Evolutionary conservation across 2,329 filamentous ascomycete species (phyloP).

Genomic region (Aspergillus intermedius): DNA sequence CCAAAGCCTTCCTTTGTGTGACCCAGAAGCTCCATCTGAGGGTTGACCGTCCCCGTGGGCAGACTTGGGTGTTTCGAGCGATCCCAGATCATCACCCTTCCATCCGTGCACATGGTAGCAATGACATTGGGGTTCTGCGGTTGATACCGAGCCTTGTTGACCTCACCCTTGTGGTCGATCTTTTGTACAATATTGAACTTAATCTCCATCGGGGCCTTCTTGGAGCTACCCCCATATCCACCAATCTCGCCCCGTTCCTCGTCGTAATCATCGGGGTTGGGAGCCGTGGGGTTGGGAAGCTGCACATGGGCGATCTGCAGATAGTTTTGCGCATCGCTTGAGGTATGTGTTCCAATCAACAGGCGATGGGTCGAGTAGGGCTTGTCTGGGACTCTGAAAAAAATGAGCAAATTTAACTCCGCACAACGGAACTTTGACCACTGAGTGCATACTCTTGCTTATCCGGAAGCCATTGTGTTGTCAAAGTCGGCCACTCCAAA

Average conservation of each 20-base stretch:
- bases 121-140: slow-evolving; percentile 97
- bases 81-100: slow-evolving; percentile 87
- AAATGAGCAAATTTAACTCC: neutral
- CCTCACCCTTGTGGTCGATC: slow-evolving; percentile 92
- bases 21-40: slow-evolving; percentile 77
- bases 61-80: slow-evolving; percentile 83
- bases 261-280: slow-evolving; percentile 79
- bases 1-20: slow-evolving; percentile 89
- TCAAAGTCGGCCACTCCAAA: slow-evolving; percentile 93
- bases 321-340: slow-evolving; percentile 77
- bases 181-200: slow-evolving; percentile 91
- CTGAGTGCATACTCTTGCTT: slow-evolving; percentile 60
- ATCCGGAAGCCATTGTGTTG: slow-evolving; percentile 96
- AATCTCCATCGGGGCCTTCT: slow-evolving; percentile 63
- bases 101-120: slow-evolving; percentile 83
- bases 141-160: slow-evolving; percentile 97
- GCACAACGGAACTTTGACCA: too few species aligned
- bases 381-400: slow-evolving; percentile 64
- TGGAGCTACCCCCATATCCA: slow-evolving; percentile 68
- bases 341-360: slow-evolving; percentile 90
- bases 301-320: slow-evolving; percentile 92
- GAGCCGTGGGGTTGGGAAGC: slow-evolving; percentile 67
- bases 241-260: slow-evolving; percentile 90
- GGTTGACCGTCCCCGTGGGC: slow-evolving; percentile 66
- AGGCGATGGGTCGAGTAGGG: slow-evolving; percentile 82